phyloP scores from a whole-genome alignment of 73 alveolate species.

The Paramecium pentaurelia region DNA sequence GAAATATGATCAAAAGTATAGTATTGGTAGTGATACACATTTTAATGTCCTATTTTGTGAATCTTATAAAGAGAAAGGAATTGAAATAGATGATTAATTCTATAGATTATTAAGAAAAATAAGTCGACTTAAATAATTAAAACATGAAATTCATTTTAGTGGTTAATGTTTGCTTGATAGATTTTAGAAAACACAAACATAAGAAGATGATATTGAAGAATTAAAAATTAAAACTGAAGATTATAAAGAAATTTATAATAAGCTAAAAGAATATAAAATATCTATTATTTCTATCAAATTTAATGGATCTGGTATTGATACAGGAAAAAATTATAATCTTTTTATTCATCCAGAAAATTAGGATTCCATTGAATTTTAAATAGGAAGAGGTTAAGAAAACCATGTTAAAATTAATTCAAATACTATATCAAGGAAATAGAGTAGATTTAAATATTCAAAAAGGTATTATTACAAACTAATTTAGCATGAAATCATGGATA shows the following conservation, averaged over 20 bases:
- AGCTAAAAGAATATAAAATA: not conserved
- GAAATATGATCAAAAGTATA: constrained; percentile 8
- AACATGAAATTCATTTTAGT: not conserved
- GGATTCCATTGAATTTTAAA: not conserved
- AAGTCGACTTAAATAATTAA: not conserved
- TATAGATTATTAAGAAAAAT: not conserved
- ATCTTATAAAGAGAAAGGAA: not conserved
- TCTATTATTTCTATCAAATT: not conserved
- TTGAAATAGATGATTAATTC: not conserved
- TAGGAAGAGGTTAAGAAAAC: constrained; percentile 35
- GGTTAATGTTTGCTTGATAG: not conserved
- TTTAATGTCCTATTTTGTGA: not conserved
- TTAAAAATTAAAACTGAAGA: not conserved
- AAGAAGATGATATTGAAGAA: not conserved
- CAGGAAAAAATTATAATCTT: not conserved
- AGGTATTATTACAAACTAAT: not conserved
- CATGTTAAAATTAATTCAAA: constrained; percentile 38
- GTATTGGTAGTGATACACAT: constrained; percentile 52
- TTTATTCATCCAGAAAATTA: not conserved
- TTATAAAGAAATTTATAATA: not conserved
- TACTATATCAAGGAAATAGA: constrained; percentile 54
- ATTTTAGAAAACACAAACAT: not conserved
- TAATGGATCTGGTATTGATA: not conserved
- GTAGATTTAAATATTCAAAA: not conserved
- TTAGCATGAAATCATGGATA: constrained; percentile 23